These are phyloP conservation scores for Tetracladium setigerum DNA, from an alignment of 495 filamentous ascomycete species.

Conservation along the genomic window DNA sequence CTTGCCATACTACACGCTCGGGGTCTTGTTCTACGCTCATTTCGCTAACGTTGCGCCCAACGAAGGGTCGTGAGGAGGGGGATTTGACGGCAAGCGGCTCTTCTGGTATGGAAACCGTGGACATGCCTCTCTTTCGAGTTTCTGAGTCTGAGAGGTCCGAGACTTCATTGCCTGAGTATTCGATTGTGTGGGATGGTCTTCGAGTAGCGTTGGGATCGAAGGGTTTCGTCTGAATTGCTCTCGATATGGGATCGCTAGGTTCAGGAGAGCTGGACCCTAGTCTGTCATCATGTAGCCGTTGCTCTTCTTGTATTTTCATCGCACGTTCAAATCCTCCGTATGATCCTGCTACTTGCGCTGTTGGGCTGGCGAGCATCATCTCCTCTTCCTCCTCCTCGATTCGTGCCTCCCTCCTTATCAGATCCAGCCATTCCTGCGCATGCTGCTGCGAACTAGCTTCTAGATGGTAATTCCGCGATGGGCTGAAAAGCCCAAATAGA, in stretches of 20 bases:
- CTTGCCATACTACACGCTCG: constrained; percentile 82
- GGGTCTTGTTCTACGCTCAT: constrained; percentile 47
- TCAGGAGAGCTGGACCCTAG: constrained; percentile 60
- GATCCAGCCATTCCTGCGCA: constrained; percentile 77
- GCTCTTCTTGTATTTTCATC: constrained; percentile 14
- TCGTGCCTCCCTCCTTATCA: constrained; percentile 70
- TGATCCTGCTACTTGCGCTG: constrained; percentile 13
- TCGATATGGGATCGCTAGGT: constrained; percentile 35
- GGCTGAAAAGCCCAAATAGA: constrained; percentile 90
- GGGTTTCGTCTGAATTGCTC: constrained; percentile 29
- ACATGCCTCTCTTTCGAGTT: constrained; percentile 30
- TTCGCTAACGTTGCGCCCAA: constrained; percentile 47
- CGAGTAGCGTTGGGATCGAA: constrained; percentile 1
- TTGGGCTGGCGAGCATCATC: constrained; percentile 60
- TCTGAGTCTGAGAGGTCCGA: constrained; percentile 84
- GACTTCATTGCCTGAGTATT: constrained; percentile 83
- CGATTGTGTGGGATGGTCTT: constrained; percentile 33
- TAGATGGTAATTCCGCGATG: constrained; percentile 85
- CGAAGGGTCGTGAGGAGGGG: constrained; percentile 17
- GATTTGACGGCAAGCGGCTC: constrained; percentile 25
- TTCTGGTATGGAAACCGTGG: constrained; percentile 30
- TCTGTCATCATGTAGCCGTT: constrained; percentile 29
- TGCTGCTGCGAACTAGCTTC: constrained; percentile 66
- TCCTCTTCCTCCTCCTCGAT: constrained; percentile 82
- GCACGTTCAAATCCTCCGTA: constrained; percentile 16